Percentiles rank a stretch among this genome's conserved stretches.
These are phyloP conservation scores for Pancytospora philotis DNA, from an alignment of 371 early-diverging fungal species.

Conservation along the genomic window DNA sequence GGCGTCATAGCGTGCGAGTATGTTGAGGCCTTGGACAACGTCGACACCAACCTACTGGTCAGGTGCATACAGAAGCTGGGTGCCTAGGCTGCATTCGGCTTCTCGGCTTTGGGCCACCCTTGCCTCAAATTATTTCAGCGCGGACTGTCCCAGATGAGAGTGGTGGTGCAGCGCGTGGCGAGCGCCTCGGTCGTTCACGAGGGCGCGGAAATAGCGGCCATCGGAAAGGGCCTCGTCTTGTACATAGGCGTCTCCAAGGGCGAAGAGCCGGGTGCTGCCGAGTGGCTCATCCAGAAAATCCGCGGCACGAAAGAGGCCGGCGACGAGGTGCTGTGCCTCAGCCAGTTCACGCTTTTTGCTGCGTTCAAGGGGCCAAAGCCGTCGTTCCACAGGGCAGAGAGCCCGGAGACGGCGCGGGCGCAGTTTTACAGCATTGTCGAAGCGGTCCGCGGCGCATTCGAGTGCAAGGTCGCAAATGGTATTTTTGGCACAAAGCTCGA, in stretches of 20 bases:
- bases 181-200: background rate
- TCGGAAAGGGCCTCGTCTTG: background rate
- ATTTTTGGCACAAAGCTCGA: background rate
- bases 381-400: constrained; percentile 33
- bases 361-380: constrained; percentile 37
- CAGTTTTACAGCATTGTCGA: constrained; percentile 6
- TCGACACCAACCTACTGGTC: background rate
- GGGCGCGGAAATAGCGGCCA: background rate
- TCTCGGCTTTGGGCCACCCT: no score
- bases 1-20: background rate
- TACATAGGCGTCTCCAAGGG: background rate
- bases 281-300: background rate
- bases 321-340: constrained; percentile 23
- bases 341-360: constrained; percentile 48
- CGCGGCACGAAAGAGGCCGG: background rate
- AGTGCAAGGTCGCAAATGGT: background rate
- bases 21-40: background rate
- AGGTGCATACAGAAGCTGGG: background rate
- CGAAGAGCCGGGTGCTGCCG: background rate
- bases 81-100: no score
- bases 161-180: background rate
- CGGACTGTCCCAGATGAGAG: background rate
- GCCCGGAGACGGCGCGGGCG: constrained; percentile 6
- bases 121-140: no score
- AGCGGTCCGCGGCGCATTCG: background rate